phyloP scores from a whole-genome alignment of 441 rosid species.

The Gossypium schwendimanii region DNA sequence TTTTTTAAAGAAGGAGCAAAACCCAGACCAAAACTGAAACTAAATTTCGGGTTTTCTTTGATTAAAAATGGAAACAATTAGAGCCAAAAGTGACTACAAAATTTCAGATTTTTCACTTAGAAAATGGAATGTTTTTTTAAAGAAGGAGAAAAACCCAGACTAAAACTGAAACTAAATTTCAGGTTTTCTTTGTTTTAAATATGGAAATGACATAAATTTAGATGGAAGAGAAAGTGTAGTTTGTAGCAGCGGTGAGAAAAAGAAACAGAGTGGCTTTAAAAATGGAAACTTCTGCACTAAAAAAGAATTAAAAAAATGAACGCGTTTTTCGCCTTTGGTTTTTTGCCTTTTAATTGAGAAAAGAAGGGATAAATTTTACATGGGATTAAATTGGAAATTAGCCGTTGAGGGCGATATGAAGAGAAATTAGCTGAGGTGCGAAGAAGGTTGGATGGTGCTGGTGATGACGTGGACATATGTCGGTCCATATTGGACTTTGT shows the following conservation, averaged over 20 bases:
- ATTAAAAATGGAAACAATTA: too few species aligned
- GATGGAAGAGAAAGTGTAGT: too few species aligned
- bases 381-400: conserved; percentile 45
- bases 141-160: not conserved
- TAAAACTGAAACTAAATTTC: not conserved
- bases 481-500: conserved; percentile 37
- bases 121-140: not conserved
- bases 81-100: not conserved
- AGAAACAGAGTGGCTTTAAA: too few species aligned
- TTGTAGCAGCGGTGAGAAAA: too few species aligned
- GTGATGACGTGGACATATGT: conserved; percentile 37
- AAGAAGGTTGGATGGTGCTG: conserved; percentile 12
- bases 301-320: too few species aligned
- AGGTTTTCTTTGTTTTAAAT: not conserved
- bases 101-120: not conserved
- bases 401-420: conserved; percentile 50
- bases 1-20: not conserved
- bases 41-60: not conserved
- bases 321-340: not conserved
- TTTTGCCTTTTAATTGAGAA: not conserved
- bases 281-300: too few species aligned
- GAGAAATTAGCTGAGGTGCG: conserved; percentile 1
- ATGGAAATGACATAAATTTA: too few species aligned
- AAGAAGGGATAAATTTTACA: not conserved
- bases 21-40: not conserved